Base-by-base conservation (phyloP, 495 filamentous ascomycete genomes). In the Aspergillus incahuasiensis region DNA sequence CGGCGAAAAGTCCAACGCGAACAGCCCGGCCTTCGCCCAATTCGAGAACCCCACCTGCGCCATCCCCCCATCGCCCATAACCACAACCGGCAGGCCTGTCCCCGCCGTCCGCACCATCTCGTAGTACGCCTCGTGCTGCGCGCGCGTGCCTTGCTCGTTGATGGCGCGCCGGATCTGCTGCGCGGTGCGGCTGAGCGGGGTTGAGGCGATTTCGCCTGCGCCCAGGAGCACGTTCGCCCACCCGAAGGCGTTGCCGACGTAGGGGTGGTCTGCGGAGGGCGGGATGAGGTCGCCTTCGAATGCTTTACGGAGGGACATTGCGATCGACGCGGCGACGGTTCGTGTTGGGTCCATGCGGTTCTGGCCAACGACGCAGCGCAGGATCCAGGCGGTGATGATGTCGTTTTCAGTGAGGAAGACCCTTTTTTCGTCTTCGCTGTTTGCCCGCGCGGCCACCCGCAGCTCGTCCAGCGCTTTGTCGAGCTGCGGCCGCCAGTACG, bases 11-110 rank as follows among this genome's bases (percentile, higher is more conserved):
- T 81, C 74, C 47, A 69, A 62, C 22, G 76, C 63, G 50, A 75
- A 77, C 47, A 81, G 68, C 18, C 62, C 58, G 3, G 67, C 74
- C 52, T 74, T 77, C 30, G 63, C 62, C 76, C 76, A 79, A 62
- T 79, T 81, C 5, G 69, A 73, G 38, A 75, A 68, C 22, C 66
- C 65, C 11, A 76, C 42, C 11, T 75, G 61, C 8, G 63, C 52
- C 62, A 67, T 70, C 30, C 59, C 59, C 8, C 61, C 45, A 46
- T 75, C 68, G 7, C 74, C 76, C 54, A 70, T 70, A 7, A 76
- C 41, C 3, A 66, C 51, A 32, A 65, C 58, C 3, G 62, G 62
- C 24, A 65, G 47, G 21, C 59, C 62, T 0, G 50, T 52, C 30
- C 62, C 52, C 30, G 58, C 53, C n/a, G 45, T 55, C 5, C 59